Evolutionary conservation across 495 filamentous ascomycete genomes (phyloP), one percentile per base, ranked within the genome.

Genomic region (Articulospora tetracladia): DNA sequence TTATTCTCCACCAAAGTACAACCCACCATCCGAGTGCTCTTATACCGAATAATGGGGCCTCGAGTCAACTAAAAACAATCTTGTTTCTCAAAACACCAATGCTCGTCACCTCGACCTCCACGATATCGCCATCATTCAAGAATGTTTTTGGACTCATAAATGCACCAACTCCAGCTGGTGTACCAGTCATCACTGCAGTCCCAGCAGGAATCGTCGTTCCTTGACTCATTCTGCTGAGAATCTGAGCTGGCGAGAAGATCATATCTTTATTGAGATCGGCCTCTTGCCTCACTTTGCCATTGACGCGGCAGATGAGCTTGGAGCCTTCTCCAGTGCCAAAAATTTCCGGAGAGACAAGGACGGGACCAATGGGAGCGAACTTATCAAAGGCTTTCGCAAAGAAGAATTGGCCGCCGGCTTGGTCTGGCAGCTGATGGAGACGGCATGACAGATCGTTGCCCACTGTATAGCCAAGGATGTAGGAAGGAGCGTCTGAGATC

Each of bases 91-190:
- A 36, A 10, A 26, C 10, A 1, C 62, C 62, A 47, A 73, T 70
- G 12, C 55, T 61, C 22, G 73, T 69, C 58, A 86, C 70, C 68
- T 81, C 73, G 8, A 88, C 83, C 54, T 80, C 77, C 10, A 88
- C 84, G 53, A 83, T 78, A 66, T 86, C 84, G 0, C 80, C 83
- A 39, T 79, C 72, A 68, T 81, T 81, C 61, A 88, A 66, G 49
- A 76, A 84, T 53, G 79, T 75, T 68, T 78, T 74, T 13, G 77
- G 76, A 46, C 80, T 83, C 77, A 80, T 84, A 30, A 79, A 79
- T 12, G 77, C 73, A 0, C 70, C 77, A 10, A 79, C 77, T 25
- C 62, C 62, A 4, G 26, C 50, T 3, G 73, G 73, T n/a, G 67
- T 69, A 1, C 67, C 67, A 1, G 67, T 69, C 67, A 69, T 67